Evolutionary conservation across 208 protist genomes (phyloP), one percentile per base, ranked within the genome.

Genomic region (Endotrypanum monterogeii): DNA sequence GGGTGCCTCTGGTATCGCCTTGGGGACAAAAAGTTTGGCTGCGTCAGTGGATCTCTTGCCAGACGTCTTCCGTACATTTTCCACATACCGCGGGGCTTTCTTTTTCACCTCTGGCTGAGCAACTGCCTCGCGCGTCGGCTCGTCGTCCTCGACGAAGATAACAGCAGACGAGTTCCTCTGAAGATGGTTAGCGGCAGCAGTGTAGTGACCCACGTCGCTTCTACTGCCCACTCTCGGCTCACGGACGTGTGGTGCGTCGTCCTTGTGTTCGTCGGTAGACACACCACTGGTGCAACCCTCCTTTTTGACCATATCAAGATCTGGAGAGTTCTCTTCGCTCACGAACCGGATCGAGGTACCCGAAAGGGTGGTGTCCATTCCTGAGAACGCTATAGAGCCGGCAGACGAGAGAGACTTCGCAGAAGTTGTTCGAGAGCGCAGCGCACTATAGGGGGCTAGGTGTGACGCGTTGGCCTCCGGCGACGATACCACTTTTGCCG

Each of bases 131-230:
- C 39, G 39, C 46, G 20, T 28, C 3, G 28, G 52, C 37, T 61
- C 46, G 14, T 71, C 75, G 32, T 80, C 69, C 39, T 70, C 75
- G 25, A 74, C 30, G 14, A 23, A 28, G n/a, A 75, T 51, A 35
- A 75, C 75, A 16, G 71, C 35, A 5, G 75, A 80, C 3, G 52
- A 70, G 28, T 66, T 63, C 25, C 51, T 74, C 9, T 28, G 66
- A n/a, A 63, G 41, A 30, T 62, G 41, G 16, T 28, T 12, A 37
- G 46, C 12, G 9, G 32, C 18, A 73, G 67, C 32, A 51, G 63
- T 4, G 74, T 73, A n/a, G 23, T 70, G 8, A 67, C 18, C 58
- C 55, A 41, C 28, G 67, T 69, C 39, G 58, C 62, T 8, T 54
- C 60, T 18, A 6, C 14, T 28, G 18, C 9, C 20, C 18, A 4